phyloP scores from a whole-genome alignment of 2,329 filamentous ascomycete species.

The Alternaria sp. region DNA sequence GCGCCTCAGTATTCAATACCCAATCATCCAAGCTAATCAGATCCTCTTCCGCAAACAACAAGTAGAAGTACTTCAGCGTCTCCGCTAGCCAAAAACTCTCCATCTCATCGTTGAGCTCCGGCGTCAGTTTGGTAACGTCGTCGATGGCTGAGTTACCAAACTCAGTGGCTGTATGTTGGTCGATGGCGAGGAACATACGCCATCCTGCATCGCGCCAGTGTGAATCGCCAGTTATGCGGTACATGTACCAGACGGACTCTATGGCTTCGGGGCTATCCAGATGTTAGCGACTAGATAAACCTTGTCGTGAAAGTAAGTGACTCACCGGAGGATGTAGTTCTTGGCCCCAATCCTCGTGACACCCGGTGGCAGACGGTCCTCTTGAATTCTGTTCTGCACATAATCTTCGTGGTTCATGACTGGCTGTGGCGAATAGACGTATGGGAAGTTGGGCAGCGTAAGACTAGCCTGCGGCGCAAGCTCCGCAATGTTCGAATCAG shows the following conservation, averaged over 20 bases:
- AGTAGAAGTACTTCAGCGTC: conserved; percentile 72
- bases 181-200: conserved; percentile 74
- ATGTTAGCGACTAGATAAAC: conserved; percentile 1
- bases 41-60: conserved; percentile 68
- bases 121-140: conserved; percentile 66
- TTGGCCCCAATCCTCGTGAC: conserved; percentile 64
- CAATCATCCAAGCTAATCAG: conserved; percentile 70
- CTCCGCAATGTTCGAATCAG: conserved; percentile 19
- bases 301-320: background rate
- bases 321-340: conserved; percentile 68
- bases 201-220: conserved; percentile 74
- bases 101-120: conserved; percentile 66
- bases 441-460: conserved; percentile 39
- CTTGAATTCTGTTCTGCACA: conserved; percentile 48
- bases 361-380: conserved; percentile 61
- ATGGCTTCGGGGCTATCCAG: conserved; percentile 72
- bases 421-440: conserved; percentile 40
- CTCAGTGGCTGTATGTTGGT: conserved; percentile 66
- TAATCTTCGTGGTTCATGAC: conserved; percentile 48
- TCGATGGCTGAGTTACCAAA: conserved; percentile 71
- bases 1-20: conserved; percentile 64
- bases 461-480: conserved; percentile 21
- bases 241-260: conserved; percentile 81
- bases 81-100: conserved; percentile 79
- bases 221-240: conserved; percentile 73